These are phyloP conservation scores for Hanseniaspora osmophila DNA, from an alignment of 805 yeast genomes.

Conservation along the genomic window DNA sequence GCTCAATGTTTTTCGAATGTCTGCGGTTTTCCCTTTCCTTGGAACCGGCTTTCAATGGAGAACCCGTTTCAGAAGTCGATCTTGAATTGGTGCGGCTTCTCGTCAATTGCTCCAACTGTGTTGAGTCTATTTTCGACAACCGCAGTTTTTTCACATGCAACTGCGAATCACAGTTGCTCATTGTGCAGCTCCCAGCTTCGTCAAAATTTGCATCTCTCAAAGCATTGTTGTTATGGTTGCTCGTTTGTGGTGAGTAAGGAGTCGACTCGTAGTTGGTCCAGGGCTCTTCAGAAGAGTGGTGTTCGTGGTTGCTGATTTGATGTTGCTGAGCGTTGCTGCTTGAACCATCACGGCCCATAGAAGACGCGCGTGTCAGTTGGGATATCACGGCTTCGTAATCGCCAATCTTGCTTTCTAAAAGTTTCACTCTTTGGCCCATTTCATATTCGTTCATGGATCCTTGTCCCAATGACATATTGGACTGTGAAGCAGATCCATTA, in stretches of 20 bases:
- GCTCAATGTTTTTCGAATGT: neutral
- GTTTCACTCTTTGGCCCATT: constrained; percentile 16
- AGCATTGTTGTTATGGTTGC: neutral
- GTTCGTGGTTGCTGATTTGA: constrained; percentile 4
- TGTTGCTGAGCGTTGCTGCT: too few relatives aligned
- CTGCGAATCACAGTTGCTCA: neutral
- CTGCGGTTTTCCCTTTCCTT: neutral
- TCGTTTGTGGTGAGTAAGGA: neutral
- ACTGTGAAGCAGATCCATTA: too few relatives aligned
- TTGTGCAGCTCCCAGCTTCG: too few relatives aligned
- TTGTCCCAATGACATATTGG: constrained; percentile 15
- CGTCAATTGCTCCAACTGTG: constrained; percentile 5
- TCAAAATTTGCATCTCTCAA: too few relatives aligned
- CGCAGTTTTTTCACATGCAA: constrained; percentile 5
- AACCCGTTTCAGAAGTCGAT: neutral
- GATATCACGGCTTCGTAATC: constrained; percentile 16
- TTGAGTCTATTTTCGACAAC: constrained; percentile 5
- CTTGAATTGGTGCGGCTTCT: constrained; percentile 3
- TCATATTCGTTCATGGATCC: constrained; percentile 12
- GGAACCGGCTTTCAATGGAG: too few relatives aligned
- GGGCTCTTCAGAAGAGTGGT: constrained; percentile 1
- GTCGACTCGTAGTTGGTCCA: neutral
- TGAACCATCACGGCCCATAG: neutral
- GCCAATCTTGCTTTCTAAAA: constrained; percentile 16
- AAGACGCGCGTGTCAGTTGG: constrained; percentile 9